A percentile compares a stretch with the other conserved stretches of the same genome.
phyloP scores from a whole-genome alignment of 2,329 filamentous ascomycete genomes.

The Monosporascus sp. region DNA sequence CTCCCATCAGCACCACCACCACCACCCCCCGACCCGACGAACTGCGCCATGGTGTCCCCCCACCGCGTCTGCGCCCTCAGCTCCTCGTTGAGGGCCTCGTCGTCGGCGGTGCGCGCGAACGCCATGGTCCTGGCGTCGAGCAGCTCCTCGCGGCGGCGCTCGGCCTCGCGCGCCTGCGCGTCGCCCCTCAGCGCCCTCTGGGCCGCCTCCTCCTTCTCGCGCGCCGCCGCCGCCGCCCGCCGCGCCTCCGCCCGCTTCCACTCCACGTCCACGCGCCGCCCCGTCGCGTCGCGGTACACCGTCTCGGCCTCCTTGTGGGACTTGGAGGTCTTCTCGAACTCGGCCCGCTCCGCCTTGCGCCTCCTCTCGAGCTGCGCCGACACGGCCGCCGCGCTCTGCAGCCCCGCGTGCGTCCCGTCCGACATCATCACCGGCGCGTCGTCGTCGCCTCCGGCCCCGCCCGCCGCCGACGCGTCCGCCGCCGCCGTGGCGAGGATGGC shows the following conservation, averaged over 20 bases:
- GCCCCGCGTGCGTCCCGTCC: slow-evolving; percentile 78
- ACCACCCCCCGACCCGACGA: slow-evolving; percentile 51
- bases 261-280: slow-evolving; percentile 85
- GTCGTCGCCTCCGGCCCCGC: slow-evolving; percentile 40
- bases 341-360: slow-evolving; percentile 37
- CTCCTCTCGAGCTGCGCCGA: slow-evolving; percentile 62
- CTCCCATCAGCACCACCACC: slow-evolving; percentile 10
- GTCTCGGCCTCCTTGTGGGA: slow-evolving; percentile 63
- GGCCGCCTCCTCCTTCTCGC: slow-evolving; percentile 67
- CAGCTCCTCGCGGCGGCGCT: slow-evolving; percentile 60
- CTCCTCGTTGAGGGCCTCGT: slow-evolving; percentile 79
- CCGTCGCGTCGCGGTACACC: slow-evolving; percentile 91
- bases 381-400: slow-evolving; percentile 80
- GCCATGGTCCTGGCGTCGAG: slow-evolving; percentile 79
- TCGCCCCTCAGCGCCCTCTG: slow-evolving; percentile 75
- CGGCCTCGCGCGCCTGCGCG: slow-evolving; percentile 68
- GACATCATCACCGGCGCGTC: slow-evolving; percentile 61
- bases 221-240: slow-evolving; percentile 57
- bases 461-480: slow-evolving; percentile 42
- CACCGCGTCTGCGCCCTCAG: slow-evolving; percentile 72
- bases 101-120: slow-evolving; percentile 75
- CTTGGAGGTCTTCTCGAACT: slow-evolving; percentile 13
- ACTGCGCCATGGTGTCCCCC: slow-evolving; percentile 89
- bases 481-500: slow-evolving; percentile 70
- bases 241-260: slow-evolving; percentile 86